phyloP scores from a whole-genome alignment of 163 green algal genomes.

The Smithsoniella earleae region DNA sequence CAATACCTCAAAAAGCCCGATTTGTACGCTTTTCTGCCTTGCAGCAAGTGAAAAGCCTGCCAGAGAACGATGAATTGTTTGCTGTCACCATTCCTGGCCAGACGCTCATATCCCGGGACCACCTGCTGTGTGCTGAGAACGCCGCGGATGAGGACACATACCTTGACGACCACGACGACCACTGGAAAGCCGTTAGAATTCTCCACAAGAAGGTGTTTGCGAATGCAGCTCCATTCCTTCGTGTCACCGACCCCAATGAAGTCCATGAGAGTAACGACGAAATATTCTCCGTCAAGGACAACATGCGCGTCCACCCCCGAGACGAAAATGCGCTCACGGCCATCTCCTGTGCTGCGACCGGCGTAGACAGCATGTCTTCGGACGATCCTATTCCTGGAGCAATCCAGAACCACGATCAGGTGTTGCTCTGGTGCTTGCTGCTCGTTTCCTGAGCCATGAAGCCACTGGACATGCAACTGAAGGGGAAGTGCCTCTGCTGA shows the following conservation, averaged over 20 bases:
- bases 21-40: neutral
- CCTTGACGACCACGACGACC: neutral
- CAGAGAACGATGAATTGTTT: neutral
- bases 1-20: neutral
- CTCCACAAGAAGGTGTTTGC: slow-evolving; percentile 13
- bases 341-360: neutral
- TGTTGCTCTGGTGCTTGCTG: neutral
- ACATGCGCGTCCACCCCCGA: slow-evolving; percentile 22
- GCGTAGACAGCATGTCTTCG: neutral
- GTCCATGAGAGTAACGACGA: slow-evolving; percentile 26
- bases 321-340: slow-evolving; percentile 3
- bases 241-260: neutral
- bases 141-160: neutral
- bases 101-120: slow-evolving; percentile 8
- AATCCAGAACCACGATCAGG: neutral
- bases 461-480: no score
- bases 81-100: neutral
- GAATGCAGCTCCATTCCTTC: slow-evolving; percentile 7
- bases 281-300: slow-evolving; percentile 3
- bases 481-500: neutral
- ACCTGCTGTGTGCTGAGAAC: neutral
- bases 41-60: slow-evolving; percentile 20
- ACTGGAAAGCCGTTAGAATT: neutral
- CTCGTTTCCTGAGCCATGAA: no score
- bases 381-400: neutral